Conservation (phyloP, 2,329 filamentous ascomycete genomes). For the Talaromyces sp. region DNA sequence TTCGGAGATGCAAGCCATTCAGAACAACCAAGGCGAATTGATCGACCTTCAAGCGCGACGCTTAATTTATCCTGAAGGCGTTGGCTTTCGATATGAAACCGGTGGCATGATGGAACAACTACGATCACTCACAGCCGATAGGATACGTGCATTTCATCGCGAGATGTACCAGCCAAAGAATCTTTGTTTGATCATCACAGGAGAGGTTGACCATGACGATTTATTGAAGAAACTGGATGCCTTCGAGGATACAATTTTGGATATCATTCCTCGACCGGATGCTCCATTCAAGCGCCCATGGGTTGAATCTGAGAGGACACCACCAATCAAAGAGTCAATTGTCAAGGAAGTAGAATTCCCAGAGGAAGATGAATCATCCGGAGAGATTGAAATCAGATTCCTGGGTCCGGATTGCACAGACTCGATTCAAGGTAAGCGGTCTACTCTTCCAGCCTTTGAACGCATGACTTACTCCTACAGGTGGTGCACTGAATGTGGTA, state of each 20-base stretch:
- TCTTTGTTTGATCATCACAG: slow-evolving; percentile 85
- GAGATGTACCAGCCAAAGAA: slow-evolving; percentile 99
- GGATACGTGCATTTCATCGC: slow-evolving; percentile 90
- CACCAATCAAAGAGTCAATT: slow-evolving; percentile 67
- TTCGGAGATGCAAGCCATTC: slow-evolving; percentile 96
- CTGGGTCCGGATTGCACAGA: slow-evolving; percentile 82
- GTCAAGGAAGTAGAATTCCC: slow-evolving; percentile 85
- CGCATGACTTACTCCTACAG: slow-evolving; percentile 31
- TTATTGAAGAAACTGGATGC: slow-evolving; percentile 77
- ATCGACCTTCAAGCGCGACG: slow-evolving; percentile 82
- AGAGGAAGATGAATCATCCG: slow-evolving; percentile 91
- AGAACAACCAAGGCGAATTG: slow-evolving; percentile 79
- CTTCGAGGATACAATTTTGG: slow-evolving; percentile 83
- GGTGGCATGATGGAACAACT: slow-evolving; percentile 94
- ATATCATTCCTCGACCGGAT: slow-evolving; percentile 73
- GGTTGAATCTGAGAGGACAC: slow-evolving; percentile 81
- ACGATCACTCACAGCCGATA: slow-evolving; percentile 78
- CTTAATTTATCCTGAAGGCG: slow-evolving; percentile 79
- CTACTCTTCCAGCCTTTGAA: neutral
- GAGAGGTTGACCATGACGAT: slow-evolving; percentile 80
- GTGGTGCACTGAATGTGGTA: slow-evolving; percentile 74
- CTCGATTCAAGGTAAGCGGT: slow-evolving; percentile 53
- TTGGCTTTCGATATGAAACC: slow-evolving; percentile 97
- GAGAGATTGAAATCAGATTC: slow-evolving; percentile 82
- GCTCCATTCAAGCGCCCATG: slow-evolving; percentile 82